Percentiles rank a stretch among this genome's conserved stretches.
Evolutionary conservation across 1,284 basidiomycete species (phyloP).

Genomic region (Ustilago cynodontis): DNA sequence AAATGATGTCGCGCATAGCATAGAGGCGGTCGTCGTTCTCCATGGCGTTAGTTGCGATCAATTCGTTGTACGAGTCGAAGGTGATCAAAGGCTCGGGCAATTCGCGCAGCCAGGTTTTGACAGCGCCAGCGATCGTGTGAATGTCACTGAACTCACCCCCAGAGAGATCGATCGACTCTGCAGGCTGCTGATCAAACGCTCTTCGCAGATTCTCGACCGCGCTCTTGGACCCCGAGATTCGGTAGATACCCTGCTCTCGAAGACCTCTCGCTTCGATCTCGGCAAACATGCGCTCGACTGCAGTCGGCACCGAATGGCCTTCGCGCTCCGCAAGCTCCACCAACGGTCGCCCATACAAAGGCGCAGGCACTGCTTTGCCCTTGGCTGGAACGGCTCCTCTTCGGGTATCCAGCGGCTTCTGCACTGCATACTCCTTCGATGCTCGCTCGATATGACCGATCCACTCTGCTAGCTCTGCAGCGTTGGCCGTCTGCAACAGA

Average conservation of each 20-base stretch:
- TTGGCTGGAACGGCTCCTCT: constrained; percentile 18
- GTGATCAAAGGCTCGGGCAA: constrained; percentile 68
- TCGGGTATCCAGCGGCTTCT: constrained; percentile 16
- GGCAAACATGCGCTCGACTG: constrained; percentile 66
- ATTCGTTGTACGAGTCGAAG: constrained; percentile 62
- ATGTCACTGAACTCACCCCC: constrained; percentile 65
- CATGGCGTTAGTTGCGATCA: constrained; percentile 66
- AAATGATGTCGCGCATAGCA: constrained; percentile 64
- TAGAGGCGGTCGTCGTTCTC: constrained; percentile 63
- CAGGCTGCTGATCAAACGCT: constrained; percentile 53
- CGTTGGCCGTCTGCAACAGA: constrained; percentile 62
- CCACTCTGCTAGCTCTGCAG: constrained; percentile 61
- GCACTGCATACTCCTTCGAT: constrained; percentile 40
- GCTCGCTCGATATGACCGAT: constrained; percentile 51
- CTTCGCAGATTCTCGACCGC: constrained; percentile 60
- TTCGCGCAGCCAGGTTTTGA: constrained; percentile 69
- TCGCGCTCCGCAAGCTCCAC: constrained; percentile 55
- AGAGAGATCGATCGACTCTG: constrained; percentile 54
- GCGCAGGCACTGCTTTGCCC: constrained; percentile 20
- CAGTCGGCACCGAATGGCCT: constrained; percentile 56
- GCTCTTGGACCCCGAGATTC: constrained; percentile 66
- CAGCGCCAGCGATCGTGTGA: constrained; percentile 64
- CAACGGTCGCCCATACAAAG: constrained; percentile 60
- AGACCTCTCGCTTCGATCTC: constrained; percentile 68
- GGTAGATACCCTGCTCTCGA: constrained; percentile 68